phyloP scores from a whole-genome alignment of 2,329 filamentous ascomycete genomes.

The Tolypocladium amazonense region DNA sequence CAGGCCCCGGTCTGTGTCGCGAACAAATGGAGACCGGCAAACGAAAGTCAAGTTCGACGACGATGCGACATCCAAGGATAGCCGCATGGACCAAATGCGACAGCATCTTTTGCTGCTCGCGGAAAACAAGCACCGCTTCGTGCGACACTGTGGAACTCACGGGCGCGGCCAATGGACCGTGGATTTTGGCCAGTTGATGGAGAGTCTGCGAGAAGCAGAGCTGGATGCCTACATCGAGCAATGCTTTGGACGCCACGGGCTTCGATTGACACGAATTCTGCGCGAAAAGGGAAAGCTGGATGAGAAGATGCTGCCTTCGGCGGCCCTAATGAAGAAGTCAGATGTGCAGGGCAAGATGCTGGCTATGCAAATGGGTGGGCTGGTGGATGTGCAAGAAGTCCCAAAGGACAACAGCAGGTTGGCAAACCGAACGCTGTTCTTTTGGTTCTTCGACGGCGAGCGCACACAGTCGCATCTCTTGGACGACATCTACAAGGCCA shows the following conservation, averaged over 20 bases:
- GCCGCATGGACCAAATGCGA: slow-evolving; percentile 49
- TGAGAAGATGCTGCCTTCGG: slow-evolving; percentile 74
- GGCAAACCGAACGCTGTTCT: slow-evolving; percentile 75
- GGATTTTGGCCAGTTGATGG: slow-evolving; percentile 65
- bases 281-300: slow-evolving; percentile 86
- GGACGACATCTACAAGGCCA: slow-evolving; percentile 79
- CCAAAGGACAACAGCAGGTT: slow-evolving; percentile 76
- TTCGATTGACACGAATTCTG: slow-evolving; percentile 78
- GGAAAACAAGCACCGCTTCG: slow-evolving; percentile 58
- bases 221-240: slow-evolving; percentile 74
- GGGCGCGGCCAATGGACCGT: slow-evolving; percentile 71
- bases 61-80: slow-evolving; percentile 25
- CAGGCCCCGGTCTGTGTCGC: slow-evolving; percentile 13
- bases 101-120: slow-evolving; percentile 64
- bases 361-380: slow-evolving; percentile 74
- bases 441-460: slow-evolving; percentile 82
- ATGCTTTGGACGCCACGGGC: slow-evolving; percentile 63
- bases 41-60: slow-evolving; percentile 44
- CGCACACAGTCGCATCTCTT: slow-evolving; percentile 60
- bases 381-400: slow-evolving; percentile 88
- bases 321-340: slow-evolving; percentile 74
- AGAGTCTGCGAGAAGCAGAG: slow-evolving; percentile 62
- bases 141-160: slow-evolving; percentile 52
- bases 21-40: slow-evolving; percentile 24
- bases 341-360: slow-evolving; percentile 79